These are phyloP conservation scores for Jacaranda copaia DNA, from an alignment of 257 asterid species.

Conservation along the genomic window DNA sequence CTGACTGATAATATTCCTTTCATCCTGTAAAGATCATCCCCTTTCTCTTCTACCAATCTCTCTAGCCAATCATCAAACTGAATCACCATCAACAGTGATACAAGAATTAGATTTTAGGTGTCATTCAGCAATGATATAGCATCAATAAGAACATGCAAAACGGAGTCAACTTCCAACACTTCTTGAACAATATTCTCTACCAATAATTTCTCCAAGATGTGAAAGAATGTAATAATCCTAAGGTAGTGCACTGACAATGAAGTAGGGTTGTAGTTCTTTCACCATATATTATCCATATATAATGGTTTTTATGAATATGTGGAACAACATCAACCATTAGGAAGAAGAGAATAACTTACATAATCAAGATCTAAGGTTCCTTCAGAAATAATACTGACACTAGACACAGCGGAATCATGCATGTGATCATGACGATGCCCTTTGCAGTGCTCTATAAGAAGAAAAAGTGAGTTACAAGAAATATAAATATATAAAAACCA, in stretches of 20 bases:
- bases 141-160: not conserved
- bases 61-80: conserved; percentile 99
- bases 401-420: conserved; percentile 89
- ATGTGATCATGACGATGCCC: conserved; percentile 74
- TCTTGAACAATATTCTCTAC: not conserved
- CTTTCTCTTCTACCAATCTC: conserved; percentile 86
- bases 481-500: not conserved
- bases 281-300: too few relatives aligned
- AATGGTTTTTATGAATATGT: conserved; percentile 1
- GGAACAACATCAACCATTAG: not conserved
- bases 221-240: not conserved
- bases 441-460: conserved; percentile 64
- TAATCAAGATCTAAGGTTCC: conserved; percentile 93
- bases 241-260: too few relatives aligned
- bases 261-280: too few relatives aligned
- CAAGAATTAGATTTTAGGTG: conserved; percentile 8
- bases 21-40: conserved; percentile 91
- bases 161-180: not conserved
- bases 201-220: not conserved
- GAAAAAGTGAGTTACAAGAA: conserved; percentile 9
- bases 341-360: conserved; percentile 53
- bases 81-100: conserved; percentile 6
- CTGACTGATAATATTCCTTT: conserved; percentile 85
- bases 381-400: conserved; percentile 91
- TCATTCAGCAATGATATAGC: not conserved